These are phyloP conservation scores for Apium graveolens DNA, from an alignment of 129 eudicot genomes.

Conservation along the genomic window DNA sequence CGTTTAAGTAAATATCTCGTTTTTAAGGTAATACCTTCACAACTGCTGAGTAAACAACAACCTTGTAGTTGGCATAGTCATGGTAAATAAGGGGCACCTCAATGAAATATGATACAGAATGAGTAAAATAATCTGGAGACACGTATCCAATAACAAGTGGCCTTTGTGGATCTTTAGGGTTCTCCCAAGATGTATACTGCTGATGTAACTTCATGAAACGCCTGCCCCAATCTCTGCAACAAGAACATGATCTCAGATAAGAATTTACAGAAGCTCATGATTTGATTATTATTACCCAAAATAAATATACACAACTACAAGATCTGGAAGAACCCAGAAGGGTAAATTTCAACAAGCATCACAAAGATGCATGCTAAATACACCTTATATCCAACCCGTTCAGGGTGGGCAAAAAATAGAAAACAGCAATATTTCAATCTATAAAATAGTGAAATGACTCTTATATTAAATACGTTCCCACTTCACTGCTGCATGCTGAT, in stretches of 20 bases:
- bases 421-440: no score
- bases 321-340: neutral
- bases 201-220: constrained; percentile 78
- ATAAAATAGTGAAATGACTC: neutral
- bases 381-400: no score
- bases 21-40: constrained; percentile 55
- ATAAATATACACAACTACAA: neutral
- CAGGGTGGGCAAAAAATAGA: no score
- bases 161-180: constrained; percentile 81
- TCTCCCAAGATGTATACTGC: constrained; percentile 81
- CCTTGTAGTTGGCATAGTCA: constrained; percentile 66
- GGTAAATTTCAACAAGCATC: neutral
- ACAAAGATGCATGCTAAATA: neutral
- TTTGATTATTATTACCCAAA: neutral
- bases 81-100: constrained; percentile 87
- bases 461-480: neutral
- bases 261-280: no score
- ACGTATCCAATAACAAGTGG: constrained; percentile 88
- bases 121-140: constrained; percentile 98
- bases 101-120: constrained; percentile 90
- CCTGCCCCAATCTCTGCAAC: constrained; percentile 86
- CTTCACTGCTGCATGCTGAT: neutral
- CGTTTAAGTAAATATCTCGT: neutral
- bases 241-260: constrained; percentile 8
- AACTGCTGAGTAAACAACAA: constrained; percentile 90